Base-by-base conservation (phyloP, 768 basidiomycete species). In the Brasilioporus rufonigricans region DNA sequence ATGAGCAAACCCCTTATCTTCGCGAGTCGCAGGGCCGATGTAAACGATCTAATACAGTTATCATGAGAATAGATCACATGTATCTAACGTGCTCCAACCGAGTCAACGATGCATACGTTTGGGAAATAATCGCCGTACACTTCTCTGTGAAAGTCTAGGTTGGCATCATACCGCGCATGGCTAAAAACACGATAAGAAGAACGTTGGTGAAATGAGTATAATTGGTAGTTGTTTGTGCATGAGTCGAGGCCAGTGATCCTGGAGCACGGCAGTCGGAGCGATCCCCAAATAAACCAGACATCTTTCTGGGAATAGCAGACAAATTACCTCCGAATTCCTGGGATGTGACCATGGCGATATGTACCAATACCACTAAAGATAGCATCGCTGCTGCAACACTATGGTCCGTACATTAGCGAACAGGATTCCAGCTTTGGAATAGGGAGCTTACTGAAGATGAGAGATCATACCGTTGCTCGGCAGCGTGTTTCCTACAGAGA, bases 111-210 rank as follows among this genome's bases (percentile, higher is more conserved):
- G 61, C 76, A 59, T 60, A 77, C 80, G 56, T 80, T 80, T 7
- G 79, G 79, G 57, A 80, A 81, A 66, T 73, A 79, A 49, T 73
- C 71, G 10, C 71, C 64, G 48, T 81, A 81, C 5, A 78, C 76
- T 61, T 77, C 74, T 53, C 64, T 71, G 54, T 80, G 76, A 53
- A 65, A 75, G 53, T 80, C 79, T 24, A 80, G 56, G 53, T 80
- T 79, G 31, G 65, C 66, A 58, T 78, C 69, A 49, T 80, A 81
- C 43, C 79, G 64, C 23, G 76, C 62, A 52, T 80, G 79, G 45
- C 78, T 80, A 53, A 80, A 80, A 80, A 81, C 10, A 80, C 77
- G 44, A 80, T 61, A 32, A 81, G 62, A 12, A 80, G 64, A 14
- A 80, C 56, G 43, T 78, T 63, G 54, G 71, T 71, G 57, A 81